phyloP scores from a whole-genome alignment of 495 filamentous ascomycete species.

The Penicillium cataractarum region DNA sequence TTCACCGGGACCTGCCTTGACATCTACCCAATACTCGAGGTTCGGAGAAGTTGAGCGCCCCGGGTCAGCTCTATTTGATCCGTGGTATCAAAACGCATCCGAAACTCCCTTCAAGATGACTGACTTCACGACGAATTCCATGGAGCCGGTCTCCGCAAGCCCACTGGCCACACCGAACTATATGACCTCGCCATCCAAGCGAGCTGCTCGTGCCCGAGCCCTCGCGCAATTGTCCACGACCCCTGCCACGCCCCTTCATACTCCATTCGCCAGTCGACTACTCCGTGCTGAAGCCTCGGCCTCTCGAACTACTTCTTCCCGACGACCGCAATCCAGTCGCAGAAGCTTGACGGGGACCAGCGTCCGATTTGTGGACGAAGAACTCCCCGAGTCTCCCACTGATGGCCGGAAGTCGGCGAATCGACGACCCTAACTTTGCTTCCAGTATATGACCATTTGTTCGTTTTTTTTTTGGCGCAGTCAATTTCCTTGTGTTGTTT shows the following conservation, averaged over 20 bases:
- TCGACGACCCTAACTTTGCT: conserved; percentile 34
- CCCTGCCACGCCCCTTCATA: conserved; percentile 50
- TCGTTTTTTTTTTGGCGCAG: background rate
- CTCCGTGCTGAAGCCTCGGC: conserved; percentile 39
- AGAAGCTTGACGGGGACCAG: conserved; percentile 42
- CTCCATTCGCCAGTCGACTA: conserved; percentile 50
- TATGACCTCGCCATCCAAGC: conserved; percentile 60
- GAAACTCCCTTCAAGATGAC: conserved; percentile 55
- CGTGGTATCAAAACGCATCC: conserved; percentile 41
- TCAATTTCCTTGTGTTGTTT: conserved; percentile 1
- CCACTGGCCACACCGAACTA: conserved; percentile 57
- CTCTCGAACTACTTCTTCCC: conserved; percentile 32
- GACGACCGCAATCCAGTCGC: conserved; percentile 36
- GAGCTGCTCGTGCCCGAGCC: conserved; percentile 55
- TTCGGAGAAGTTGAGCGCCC: conserved; percentile 30
- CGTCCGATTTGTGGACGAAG: conserved; percentile 51
- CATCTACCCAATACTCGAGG: conserved; percentile 36
- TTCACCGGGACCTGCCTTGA: conserved; percentile 38
- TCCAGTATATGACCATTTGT: conserved; percentile 19
- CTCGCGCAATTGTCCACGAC: conserved; percentile 57
- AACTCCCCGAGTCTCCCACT: conserved; percentile 47
- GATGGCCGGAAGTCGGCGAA: conserved; percentile 44
- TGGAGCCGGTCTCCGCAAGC: conserved; percentile 37
- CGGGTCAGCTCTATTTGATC: conserved; percentile 46
- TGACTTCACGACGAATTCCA: conserved; percentile 42